Evolutionary conservation across 2,329 filamentous ascomycete genomes (phyloP).

Genomic region (Onygenales sp.): DNA sequence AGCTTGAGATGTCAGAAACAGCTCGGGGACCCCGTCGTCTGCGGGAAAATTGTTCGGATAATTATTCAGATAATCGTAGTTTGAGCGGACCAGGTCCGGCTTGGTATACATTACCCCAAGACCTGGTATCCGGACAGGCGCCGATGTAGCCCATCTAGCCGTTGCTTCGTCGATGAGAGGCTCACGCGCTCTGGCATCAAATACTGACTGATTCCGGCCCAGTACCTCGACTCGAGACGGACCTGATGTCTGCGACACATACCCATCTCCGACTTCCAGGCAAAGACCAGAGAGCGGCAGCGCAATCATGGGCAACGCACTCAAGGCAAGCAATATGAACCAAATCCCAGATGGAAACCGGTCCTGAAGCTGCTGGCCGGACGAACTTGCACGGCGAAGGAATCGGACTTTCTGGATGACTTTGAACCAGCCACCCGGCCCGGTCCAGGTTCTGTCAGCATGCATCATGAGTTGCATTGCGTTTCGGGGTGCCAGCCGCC

Average conservation of each 20-base stretch:
- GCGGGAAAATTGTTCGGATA: neutral
- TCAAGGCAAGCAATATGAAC: neutral
- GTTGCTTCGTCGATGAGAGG: neutral
- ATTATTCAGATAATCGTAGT: neutral
- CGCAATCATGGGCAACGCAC: neutral
- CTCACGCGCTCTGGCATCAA: neutral
- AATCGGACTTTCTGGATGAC: neutral
- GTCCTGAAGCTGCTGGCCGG: neutral
- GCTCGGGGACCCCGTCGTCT: neutral
- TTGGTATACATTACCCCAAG: neutral
- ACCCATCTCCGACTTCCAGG: constrained; percentile 1
- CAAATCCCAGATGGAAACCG: neutral
- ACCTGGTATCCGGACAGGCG: neutral
- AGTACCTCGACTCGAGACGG: neutral
- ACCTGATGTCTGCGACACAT: neutral
- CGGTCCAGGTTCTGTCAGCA: constrained; percentile 1
- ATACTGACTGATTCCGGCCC: neutral
- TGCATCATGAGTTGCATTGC: constrained; percentile 1
- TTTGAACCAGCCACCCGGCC: neutral
- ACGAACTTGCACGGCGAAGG: neutral
- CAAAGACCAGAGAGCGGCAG: constrained; percentile 1
- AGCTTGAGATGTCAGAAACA: neutral
- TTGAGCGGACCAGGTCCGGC: neutral
- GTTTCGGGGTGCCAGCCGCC: neutral
- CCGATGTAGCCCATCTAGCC: neutral